These are phyloP conservation scores for Fusarium udum DNA, from an alignment of 2,329 filamentous ascomycete genomes.

Conservation along the genomic window DNA sequence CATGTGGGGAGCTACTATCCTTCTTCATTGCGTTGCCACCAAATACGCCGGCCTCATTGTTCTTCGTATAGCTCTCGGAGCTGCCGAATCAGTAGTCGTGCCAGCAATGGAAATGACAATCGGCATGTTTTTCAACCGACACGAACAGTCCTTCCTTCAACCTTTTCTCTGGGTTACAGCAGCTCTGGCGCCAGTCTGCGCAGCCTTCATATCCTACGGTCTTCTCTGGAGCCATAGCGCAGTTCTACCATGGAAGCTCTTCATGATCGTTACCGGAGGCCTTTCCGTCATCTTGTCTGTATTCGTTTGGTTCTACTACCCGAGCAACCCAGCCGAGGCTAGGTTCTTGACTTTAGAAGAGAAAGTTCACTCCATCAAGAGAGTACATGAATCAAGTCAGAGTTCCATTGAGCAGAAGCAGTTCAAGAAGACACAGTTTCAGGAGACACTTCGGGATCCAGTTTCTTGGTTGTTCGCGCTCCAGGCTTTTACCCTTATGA, in stretches of 20 bases:
- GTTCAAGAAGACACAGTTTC: conserved; percentile 46
- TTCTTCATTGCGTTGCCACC: conserved; percentile 50
- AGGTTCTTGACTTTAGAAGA: conserved; percentile 53
- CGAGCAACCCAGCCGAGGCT: conserved; percentile 51
- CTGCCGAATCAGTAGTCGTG: conserved; percentile 49
- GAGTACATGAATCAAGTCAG: conserved; percentile 46
- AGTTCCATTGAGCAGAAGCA: conserved; percentile 51
- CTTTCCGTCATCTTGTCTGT: conserved; percentile 48
- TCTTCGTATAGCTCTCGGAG: conserved; percentile 50
- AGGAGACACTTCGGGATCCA: conserved; percentile 44
- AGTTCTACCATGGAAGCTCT: conserved; percentile 50
- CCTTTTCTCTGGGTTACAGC: conserved; percentile 48
- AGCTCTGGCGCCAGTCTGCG: conserved; percentile 48
- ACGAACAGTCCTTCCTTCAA: conserved; percentile 48
- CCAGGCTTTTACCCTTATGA: conserved; percentile 47
- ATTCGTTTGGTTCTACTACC: conserved; percentile 50
- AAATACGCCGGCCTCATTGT: conserved; percentile 50
- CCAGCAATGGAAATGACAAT: conserved; percentile 54
- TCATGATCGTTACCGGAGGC: conserved; percentile 52
- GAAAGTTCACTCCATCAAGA: conserved; percentile 49
- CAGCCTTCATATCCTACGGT: conserved; percentile 53
- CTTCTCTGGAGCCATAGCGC: conserved; percentile 48
- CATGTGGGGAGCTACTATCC: conserved; percentile 49
- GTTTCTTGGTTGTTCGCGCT: conserved; percentile 47
- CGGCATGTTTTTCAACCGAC: conserved; percentile 51